phyloP scores from a whole-genome alignment of 805 yeast genomes.

The Metschnikowia arizonensis region DNA sequence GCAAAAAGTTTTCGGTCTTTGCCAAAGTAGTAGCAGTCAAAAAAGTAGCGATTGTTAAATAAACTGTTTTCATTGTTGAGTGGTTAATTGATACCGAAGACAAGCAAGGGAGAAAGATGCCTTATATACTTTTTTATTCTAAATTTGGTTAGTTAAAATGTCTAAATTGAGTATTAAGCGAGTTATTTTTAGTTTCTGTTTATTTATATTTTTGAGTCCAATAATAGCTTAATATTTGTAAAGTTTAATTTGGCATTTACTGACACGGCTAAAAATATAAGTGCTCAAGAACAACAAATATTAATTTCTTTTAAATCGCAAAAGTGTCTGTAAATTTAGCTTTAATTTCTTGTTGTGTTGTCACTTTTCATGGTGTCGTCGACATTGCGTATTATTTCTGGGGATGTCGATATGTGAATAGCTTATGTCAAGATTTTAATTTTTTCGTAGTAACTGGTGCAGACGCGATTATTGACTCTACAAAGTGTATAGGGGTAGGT shows the following conservation, averaged over 20 bases:
- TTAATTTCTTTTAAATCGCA: neutral
- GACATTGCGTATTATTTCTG: neutral
- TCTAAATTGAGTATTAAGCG: neutral
- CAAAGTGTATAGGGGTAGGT: neutral
- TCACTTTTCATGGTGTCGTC: neutral
- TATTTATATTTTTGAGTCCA: neutral
- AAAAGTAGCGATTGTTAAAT: neutral
- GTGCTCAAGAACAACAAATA: neutral
- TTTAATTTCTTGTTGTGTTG: neutral
- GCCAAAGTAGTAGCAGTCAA: neutral
- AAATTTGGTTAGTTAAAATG: neutral
- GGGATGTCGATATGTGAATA: neutral
- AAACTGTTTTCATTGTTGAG: neutral
- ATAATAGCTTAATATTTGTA: neutral
- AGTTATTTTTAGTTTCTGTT: neutral
- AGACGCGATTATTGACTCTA: neutral
- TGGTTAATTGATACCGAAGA: neutral
- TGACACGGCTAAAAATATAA: neutral
- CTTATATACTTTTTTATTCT: neutral
- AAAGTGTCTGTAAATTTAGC: neutral
- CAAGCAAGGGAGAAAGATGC: neutral
- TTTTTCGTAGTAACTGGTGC: neutral
- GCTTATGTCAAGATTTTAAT: neutral
- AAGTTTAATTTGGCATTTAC: neutral
- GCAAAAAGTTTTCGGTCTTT: neutral